Conservation (phyloP, 176 grass and related monocot species). For the Phragmites australis region DNA sequence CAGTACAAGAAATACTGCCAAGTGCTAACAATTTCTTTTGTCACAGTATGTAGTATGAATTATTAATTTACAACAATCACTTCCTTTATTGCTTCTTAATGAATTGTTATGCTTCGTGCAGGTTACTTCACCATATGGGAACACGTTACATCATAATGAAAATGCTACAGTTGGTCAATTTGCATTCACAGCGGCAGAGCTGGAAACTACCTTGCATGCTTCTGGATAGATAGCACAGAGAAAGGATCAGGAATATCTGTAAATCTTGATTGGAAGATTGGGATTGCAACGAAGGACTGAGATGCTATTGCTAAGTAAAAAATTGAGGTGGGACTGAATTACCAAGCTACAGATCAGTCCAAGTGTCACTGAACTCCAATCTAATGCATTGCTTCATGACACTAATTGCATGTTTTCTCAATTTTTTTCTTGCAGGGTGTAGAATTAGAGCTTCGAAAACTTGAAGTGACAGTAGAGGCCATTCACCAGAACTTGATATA, state of each 20-base stretch:
- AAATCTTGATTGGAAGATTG: conserved; percentile 89
- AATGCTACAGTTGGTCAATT: conserved; percentile 75
- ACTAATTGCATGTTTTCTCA: conserved; percentile 16
- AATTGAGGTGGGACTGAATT: conserved; percentile 61
- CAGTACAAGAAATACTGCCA: not conserved
- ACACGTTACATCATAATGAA: conserved; percentile 72
- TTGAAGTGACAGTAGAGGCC: conserved; percentile 69
- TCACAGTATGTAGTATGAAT: conserved; percentile 7
- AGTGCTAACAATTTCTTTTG: not conserved
- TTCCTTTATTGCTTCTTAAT: not conserved
- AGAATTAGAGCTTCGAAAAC: conserved; percentile 74
- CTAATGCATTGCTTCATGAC: conserved; percentile 22
- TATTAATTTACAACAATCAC: not conserved
- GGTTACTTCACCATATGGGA: conserved; percentile 90
- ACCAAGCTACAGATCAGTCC: not conserved
- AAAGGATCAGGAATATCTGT: conserved; percentile 57
- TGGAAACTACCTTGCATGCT: conserved; percentile 84
- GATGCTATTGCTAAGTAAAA: conserved; percentile 94
- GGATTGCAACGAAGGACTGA: conserved; percentile 87
- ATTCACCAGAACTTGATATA: conserved; percentile 83
- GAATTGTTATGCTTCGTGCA: conserved; percentile 40
- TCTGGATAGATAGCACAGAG: conserved; percentile 72
- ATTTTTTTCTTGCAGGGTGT: conserved; percentile 56
- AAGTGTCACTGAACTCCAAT: conserved; percentile 15
- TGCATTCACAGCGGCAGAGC: conserved; percentile 78